Evolutionary conservation across 2,329 filamentous ascomycete species (phyloP), one percentile per base, ranked within the genome.

Genomic region (Biscogniauxia mediterranea): DNA sequence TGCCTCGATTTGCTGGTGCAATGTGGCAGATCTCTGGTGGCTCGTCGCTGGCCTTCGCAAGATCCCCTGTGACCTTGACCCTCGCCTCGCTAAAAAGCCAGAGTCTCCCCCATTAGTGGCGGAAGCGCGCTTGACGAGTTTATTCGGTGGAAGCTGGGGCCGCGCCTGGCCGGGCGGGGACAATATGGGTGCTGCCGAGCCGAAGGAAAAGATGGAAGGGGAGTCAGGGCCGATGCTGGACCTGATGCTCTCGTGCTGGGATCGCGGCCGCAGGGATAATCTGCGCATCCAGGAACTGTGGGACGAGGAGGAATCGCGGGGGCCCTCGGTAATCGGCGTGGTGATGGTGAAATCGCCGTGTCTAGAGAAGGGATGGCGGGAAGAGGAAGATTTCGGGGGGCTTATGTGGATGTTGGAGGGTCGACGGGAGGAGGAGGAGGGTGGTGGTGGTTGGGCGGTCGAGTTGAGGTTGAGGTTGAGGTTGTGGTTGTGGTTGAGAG

Each of bases 1-100:
- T 51, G 61, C 51, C 21, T 69, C 67, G 51, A 73, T 56, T 56
- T 71, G 66, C 63, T 87, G 83, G 67, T 90, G 86, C 26, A 92
- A 77, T 1, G 89, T 91, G 38, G 86, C 87, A 53, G 89, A 90
- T 68, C 91, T 83, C 73, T 93, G 89, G 71, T 93, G 90, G 73
- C 90, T 93, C 19, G 91, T 93, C 53, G 89, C 89, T 57, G 91
- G 91, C 68, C 90, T 81, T 61, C 89, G 86, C 61, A 93, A 81
- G 21, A 84, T 86, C 63, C 90, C 79, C 69, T 89, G 85, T 54
- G 87, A 83, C 65, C 78, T 85, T 32, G 87, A 81, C 64, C 82
- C 79, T 61, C 79, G 80, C 61, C 80, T 78, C 28, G 77, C 71
- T 32, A 78, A 66, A 52, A 78, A 71, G 5, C 80, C 77, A 54